A percentile compares a stretch with the other conserved stretches of the same genome.
These are phyloP conservation scores for Suhomyces xylopsoci DNA, from an alignment of 805 yeast species.

Conservation along the genomic window DNA sequence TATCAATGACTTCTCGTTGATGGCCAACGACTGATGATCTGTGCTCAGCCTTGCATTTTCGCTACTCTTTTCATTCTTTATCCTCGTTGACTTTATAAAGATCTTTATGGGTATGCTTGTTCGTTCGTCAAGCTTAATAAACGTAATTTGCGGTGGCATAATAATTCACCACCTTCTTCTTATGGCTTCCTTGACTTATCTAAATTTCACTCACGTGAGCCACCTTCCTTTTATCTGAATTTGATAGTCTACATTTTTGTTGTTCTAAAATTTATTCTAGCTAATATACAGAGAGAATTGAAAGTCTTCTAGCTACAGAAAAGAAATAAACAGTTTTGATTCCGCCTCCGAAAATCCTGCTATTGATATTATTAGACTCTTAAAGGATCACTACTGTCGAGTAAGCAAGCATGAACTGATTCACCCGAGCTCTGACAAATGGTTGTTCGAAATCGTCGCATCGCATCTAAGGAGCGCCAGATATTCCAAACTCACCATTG, in stretches of 20 bases:
- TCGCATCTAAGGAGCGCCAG: conserved; percentile 10
- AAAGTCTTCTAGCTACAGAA: background rate
- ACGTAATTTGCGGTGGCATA: conserved; percentile 16
- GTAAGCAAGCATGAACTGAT: background rate
- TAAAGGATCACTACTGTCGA: background rate
- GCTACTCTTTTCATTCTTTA: background rate
- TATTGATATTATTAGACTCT: background rate
- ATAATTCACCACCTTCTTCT: background rate
- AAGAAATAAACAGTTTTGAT: background rate
- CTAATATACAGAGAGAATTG: background rate
- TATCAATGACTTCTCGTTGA: conserved; percentile 12
- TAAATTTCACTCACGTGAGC: background rate
- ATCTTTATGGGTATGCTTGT: conserved; percentile 11
- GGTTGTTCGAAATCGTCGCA: conserved; percentile 8
- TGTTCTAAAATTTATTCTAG: background rate
- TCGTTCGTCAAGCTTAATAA: conserved; percentile 4
- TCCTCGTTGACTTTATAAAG: conserved; percentile 6
- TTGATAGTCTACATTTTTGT: background rate
- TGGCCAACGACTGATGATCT: conserved; percentile 9
- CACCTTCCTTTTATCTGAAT: too few relatives aligned
- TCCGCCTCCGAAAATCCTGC: background rate
- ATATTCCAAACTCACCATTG: background rate
- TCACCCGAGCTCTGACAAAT: background rate
- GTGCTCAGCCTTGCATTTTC: background rate
- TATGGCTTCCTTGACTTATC: background rate